Evolutionary conservation across 2,329 filamentous ascomycete genomes (phyloP).

Genomic region (Neoarthrinium moseri): DNA sequence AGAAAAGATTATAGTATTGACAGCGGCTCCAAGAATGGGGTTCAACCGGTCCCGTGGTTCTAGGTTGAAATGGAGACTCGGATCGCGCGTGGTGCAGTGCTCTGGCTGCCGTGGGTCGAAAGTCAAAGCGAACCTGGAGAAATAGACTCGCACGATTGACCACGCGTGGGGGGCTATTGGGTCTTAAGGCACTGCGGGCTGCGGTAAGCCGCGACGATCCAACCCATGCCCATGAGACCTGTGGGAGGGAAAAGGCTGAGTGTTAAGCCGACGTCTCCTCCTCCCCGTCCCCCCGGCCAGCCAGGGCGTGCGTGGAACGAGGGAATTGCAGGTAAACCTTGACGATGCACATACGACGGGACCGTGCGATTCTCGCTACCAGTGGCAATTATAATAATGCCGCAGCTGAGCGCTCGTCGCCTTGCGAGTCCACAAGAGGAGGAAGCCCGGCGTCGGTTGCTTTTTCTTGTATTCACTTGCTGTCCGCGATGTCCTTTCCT

Average conservation of each 20-base stretch:
- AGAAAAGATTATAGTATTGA: no score
- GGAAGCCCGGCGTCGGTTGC: neutral
- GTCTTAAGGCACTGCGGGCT: slow-evolving; percentile 4
- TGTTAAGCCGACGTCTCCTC: neutral
- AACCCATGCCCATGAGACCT: neutral
- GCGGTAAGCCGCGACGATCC: slow-evolving; percentile 9
- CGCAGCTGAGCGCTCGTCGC: neutral
- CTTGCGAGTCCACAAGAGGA: no score
- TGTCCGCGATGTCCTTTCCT: no score
- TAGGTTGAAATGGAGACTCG: neutral
- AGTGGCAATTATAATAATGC: neutral
- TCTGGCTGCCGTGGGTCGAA: slow-evolving; percentile 4
- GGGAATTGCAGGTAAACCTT: neutral
- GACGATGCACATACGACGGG: neutral
- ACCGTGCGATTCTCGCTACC: neutral
- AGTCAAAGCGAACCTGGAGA: slow-evolving; percentile 9
- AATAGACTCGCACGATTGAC: slow-evolving; percentile 4
- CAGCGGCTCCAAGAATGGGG: neutral
- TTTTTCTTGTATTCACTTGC: no score
- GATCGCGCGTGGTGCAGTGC: slow-evolving; percentile 4
- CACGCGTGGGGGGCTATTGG: slow-evolving; percentile 8
- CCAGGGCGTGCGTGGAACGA: neutral
- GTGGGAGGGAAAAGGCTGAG: neutral
- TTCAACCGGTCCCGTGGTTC: neutral
- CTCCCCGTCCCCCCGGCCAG: neutral